Evolutionary conservation across 495 filamentous ascomycete species (phyloP), one percentile per base, ranked within the genome.

Genomic region (Poronia punctata): DNA sequence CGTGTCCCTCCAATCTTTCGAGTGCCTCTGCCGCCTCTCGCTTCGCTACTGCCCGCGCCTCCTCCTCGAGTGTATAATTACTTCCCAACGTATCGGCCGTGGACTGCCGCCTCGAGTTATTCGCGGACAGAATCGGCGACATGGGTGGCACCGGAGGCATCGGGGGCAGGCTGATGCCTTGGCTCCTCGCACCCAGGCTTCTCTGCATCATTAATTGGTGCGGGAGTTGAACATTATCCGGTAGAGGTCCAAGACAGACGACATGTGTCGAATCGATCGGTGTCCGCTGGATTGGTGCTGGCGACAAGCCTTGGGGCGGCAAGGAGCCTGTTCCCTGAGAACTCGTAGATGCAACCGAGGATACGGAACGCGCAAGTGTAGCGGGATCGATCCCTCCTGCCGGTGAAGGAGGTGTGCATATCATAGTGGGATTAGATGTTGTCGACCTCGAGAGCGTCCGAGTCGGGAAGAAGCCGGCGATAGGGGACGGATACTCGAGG

Each of bases 61-160:
- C 65, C 29, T 75, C 67, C 26, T 70, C 65, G 12, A 67, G 56
- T 0, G 72, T 76, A 38, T 62, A 76, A 40, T 74, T 70, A 34
- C 68, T 72, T 16, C 72, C 71, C 7, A 75, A 41, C 3, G 70
- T 70, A 21, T 66, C 63, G 20, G 52, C 51, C 16, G 49, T 66
- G n/a, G 64, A 65, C 3, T 59, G 56, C 18, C 60, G 50, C 22
- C 43, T 29, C 24, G 56, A 30, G 39, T 4, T 15, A 5, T 29
- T 38, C 22, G 25, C 34, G 9, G 34, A 34, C 9, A 11, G 12
- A 21, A 38, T 33, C 12, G 17, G 45, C 19, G 48, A 54, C 33
- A 38, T 54, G 16, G 34, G 50, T 14, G 39, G 46, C 19, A 45
- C 46, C 9, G 41, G 45, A 22, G 48, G 55, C 33, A 38, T 54